Base-by-base conservation (phyloP, 2,329 filamentous ascomycete species). In the Aspergillus intermedius region DNA sequence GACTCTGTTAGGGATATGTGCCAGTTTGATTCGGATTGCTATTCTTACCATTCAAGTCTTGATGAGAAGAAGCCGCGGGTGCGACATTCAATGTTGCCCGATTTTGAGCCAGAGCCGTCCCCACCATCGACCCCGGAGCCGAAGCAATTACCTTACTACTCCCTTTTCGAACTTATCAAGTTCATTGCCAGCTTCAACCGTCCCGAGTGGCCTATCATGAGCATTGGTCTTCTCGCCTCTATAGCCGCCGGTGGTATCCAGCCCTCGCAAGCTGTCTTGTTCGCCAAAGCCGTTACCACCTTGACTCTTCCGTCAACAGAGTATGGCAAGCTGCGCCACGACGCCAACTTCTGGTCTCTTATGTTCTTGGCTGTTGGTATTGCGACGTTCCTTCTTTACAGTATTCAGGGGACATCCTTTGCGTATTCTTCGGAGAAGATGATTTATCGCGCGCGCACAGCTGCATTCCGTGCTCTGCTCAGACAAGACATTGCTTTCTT, bases 401-500 rank as follows among this genome's bases (percentile, higher is more conserved):
- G 78, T 17, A 68, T 73, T 5, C 86, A 91, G 60, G 89, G 89
- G 45, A 60, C 87, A 45, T 75, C 84, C 2, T 91, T 97, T 58
- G 91, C 89, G 15, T 83, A 83, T 60, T 91, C 88, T 71, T 93
- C 89, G n/a, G 88, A 95, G 72, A 80, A 82, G 37, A 79, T 97
- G 21, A 80, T 96, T 48, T 87, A 88, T 64, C 83, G 89, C 15
- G 88, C 91, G 1, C 82, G 93, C 58, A 83, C 91, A 66, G 77
- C 77, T 49, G 87, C 90, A 5, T 96, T 98, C 75, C 80, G 91
- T 28, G 78, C 85, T 19, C 89, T 97, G 74, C 81, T 97, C 45
- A 87, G 91, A 54, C 91, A 97, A 69, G 93, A 97, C 54, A 91
- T 97, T 50, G 76, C 83, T 23, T 97, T 91, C 68, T 98, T 96